Conservation (phyloP, 1,139 yeast species). For the Pichia sp. region DNA sequence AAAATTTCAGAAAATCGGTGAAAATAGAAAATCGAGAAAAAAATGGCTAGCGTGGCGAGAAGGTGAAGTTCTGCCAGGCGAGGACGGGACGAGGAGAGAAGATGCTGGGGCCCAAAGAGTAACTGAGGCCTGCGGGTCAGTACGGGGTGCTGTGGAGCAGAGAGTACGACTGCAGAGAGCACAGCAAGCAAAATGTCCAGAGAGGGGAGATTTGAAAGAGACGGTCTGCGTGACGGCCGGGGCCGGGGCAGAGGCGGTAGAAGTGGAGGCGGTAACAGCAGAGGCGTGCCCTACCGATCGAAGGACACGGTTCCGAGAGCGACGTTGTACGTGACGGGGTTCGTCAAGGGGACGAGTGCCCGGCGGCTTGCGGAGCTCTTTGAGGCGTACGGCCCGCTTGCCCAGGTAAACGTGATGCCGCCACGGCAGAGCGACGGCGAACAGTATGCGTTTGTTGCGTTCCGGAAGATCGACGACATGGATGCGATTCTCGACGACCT, state of each 20-base stretch:
- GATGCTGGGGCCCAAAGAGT: too few relatives aligned
- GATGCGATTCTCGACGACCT: conserved; percentile 54
- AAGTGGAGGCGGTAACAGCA: not conserved
- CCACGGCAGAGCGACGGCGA: conserved; percentile 61
- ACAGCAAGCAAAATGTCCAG: not conserved
- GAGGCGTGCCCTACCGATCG: not conserved
- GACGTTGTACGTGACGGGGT: conserved; percentile 39
- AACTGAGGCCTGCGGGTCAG: too few relatives aligned
- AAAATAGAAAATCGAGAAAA: not conserved
- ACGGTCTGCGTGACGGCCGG: not conserved
- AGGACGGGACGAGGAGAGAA: too few relatives aligned
- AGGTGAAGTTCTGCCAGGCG: too few relatives aligned
- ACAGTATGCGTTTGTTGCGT: conserved; percentile 73
- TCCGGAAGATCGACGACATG: conserved; percentile 55
- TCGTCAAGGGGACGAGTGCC: conserved; percentile 56
- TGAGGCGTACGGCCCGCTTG: conserved; percentile 64
- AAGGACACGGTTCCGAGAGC: conserved; percentile 21
- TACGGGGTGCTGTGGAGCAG: too few relatives aligned
- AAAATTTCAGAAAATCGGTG: not conserved
- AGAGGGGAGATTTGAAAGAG: not conserved
- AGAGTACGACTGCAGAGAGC: too few relatives aligned
- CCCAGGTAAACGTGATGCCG: conserved; percentile 68
- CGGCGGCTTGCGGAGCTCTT: conserved; percentile 65
- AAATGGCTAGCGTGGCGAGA: too few relatives aligned
- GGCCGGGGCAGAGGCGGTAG: not conserved